phyloP scores from a whole-genome alignment of 495 filamentous ascomycete genomes.

The Oleoguttula mirabilis region DNA sequence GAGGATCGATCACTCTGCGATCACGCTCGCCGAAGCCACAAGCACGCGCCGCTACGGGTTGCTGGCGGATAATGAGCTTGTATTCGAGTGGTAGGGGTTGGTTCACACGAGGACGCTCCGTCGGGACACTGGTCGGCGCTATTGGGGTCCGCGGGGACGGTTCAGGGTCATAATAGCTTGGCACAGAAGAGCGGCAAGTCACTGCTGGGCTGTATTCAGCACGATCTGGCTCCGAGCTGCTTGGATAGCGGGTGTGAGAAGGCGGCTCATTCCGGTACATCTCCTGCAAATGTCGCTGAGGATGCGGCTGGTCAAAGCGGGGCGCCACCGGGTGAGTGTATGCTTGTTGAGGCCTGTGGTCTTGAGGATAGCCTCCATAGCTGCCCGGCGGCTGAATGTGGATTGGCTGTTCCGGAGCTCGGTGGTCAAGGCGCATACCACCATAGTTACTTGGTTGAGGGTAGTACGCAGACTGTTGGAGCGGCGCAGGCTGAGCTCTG shows the following conservation, averaged over 20 bases:
- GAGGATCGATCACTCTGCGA: slow-evolving; percentile 85
- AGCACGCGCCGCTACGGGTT: slow-evolving; percentile 77
- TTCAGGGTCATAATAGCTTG: background rate
- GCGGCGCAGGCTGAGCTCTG: background rate
- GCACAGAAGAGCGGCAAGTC: background rate
- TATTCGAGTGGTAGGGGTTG: slow-evolving; percentile 23
- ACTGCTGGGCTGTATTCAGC: slow-evolving; percentile 1
- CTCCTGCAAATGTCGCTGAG: too few relatives aligned
- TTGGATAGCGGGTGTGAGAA: too few relatives aligned
- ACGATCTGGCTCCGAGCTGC: background rate
- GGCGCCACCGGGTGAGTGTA: too few relatives aligned
- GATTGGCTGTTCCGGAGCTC: too few relatives aligned
- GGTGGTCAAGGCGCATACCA: too few relatives aligned
- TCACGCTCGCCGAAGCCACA: slow-evolving; percentile 93
- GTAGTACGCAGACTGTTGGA: background rate
- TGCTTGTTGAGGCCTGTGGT: too few relatives aligned
- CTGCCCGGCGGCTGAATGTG: too few relatives aligned
- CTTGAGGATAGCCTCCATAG: too few relatives aligned
- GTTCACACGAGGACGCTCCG: background rate
- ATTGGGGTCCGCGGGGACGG: slow-evolving; percentile 4
- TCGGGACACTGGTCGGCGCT: background rate
- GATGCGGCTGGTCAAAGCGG: too few relatives aligned
- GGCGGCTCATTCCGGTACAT: too few relatives aligned
- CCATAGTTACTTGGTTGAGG: background rate
- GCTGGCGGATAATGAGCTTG: slow-evolving; percentile 66